Percentiles rank a stretch among this genome's conserved stretches.
Conservation (phyloP, 208 protist genomes). For the Trypanosoma melophagium region DNA sequence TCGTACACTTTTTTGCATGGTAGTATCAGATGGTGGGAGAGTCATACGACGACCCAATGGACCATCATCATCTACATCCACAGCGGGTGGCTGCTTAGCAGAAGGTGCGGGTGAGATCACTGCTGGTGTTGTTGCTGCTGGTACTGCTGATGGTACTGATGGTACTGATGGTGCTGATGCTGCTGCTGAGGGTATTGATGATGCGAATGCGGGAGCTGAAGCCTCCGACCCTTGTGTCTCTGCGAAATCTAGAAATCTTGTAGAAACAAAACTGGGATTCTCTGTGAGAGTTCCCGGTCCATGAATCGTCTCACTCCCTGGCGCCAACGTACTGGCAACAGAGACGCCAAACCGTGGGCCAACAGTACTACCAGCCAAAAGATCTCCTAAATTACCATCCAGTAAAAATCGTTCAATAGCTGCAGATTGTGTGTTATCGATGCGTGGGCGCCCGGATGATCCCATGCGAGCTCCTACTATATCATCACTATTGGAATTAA, state of each 20-base stretch:
- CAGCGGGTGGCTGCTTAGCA: too few species aligned
- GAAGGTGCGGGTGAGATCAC: not conserved
- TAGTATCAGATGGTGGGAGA: too few species aligned
- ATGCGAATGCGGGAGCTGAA: not conserved
- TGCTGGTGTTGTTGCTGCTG: slow-evolving; percentile 3
- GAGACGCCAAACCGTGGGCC: slow-evolving; percentile 12
- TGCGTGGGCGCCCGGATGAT: slow-evolving; percentile 19
- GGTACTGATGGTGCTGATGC: slow-evolving; percentile 2
- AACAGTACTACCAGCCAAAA: not conserved
- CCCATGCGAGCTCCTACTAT: not conserved
- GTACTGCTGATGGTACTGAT: slow-evolving; percentile 19
- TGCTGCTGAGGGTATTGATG: not conserved
- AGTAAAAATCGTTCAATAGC: slow-evolving; percentile 33
- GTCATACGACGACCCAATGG: too few species aligned
- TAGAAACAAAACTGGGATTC: slow-evolving; percentile 26
- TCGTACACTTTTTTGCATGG: too few species aligned
- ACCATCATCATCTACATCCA: too few species aligned
- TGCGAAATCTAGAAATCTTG: slow-evolving; percentile 4
- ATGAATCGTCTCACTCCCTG: slow-evolving; percentile 27
- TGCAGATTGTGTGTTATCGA: slow-evolving; percentile 12
- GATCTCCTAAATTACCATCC: not conserved
- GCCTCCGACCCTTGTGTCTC: not conserved
- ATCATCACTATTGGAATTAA: not conserved
- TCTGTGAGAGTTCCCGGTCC: slow-evolving; percentile 20
- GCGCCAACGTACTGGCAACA: slow-evolving; percentile 23